phyloP scores from a whole-genome alignment of 441 rosid genomes.

The Mallotus repandus region DNA sequence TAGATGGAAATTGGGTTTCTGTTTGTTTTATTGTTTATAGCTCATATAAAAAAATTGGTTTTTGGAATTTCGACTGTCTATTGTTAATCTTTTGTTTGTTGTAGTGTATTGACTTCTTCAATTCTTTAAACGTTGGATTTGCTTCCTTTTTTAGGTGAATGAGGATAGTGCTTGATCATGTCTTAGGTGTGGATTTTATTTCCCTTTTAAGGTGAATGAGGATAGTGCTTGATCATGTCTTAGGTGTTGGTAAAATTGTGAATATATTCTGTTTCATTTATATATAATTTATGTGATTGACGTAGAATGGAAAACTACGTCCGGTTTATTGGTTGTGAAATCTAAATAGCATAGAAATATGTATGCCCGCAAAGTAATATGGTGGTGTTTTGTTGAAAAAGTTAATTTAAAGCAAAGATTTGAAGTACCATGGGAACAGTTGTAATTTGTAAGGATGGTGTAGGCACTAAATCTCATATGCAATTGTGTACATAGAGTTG shows the following conservation, averaged over 20 bases:
- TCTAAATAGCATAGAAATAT: too few species aligned
- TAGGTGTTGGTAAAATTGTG: neutral
- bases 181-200: neutral
- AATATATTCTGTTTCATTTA: neutral
- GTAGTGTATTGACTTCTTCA: neutral
- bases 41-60: neutral
- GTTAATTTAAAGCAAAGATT: neutral
- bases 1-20: neutral
- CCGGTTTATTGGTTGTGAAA: neutral
- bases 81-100: neutral
- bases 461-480: neutral
- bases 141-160: neutral
- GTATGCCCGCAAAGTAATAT: neutral
- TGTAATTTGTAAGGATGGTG: neutral
- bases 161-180: neutral
- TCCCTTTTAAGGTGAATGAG: neutral
- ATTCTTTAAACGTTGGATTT: neutral
- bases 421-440: neutral
- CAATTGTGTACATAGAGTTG: neutral
- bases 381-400: neutral
- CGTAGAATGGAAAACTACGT: neutral
- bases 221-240: neutral
- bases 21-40: neutral
- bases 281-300: neutral
- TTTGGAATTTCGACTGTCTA: neutral